Evolutionary conservation across 441 rosid genomes (phyloP).

Genomic region (Cnidoscolus chayamansa): DNA sequence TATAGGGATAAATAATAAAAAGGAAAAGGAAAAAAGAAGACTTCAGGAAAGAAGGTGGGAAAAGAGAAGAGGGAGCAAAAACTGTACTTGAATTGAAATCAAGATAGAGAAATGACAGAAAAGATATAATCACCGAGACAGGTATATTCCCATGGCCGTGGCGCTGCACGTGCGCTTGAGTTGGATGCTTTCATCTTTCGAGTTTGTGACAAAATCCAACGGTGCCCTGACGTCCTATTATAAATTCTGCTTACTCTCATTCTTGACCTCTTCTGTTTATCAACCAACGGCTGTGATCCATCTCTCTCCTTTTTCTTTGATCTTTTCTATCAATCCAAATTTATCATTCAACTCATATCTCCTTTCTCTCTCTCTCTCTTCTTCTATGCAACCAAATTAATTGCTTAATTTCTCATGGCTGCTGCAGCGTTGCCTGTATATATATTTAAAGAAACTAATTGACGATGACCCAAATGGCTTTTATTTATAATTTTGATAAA

Average conservation of each 20-base stretch:
- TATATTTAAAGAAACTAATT: too few species aligned
- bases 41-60: conserved; percentile 10
- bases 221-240: conserved; percentile 40
- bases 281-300: conserved; percentile 1
- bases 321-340: not conserved
- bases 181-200: conserved; percentile 32
- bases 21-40: not conserved
- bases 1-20: too few species aligned
- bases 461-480: too few species aligned
- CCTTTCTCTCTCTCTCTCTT: too few species aligned
- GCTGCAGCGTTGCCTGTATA: too few species aligned
- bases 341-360: not conserved
- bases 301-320: conserved; percentile 6
- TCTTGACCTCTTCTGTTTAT: not conserved
- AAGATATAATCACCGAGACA: not conserved
- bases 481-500: too few species aligned
- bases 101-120: conserved; percentile 17
- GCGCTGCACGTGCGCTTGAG: conserved; percentile 45
- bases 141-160: conserved; percentile 32
- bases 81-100: conserved; percentile 16
- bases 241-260: conserved; percentile 27
- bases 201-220: conserved; percentile 42
- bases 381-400: too few species aligned
- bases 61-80: conserved; percentile 1
- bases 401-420: too few species aligned